Evolutionary conservation across 2,329 filamentous ascomycete species (phyloP).

Genomic region (Diaporthe sp.): DNA sequence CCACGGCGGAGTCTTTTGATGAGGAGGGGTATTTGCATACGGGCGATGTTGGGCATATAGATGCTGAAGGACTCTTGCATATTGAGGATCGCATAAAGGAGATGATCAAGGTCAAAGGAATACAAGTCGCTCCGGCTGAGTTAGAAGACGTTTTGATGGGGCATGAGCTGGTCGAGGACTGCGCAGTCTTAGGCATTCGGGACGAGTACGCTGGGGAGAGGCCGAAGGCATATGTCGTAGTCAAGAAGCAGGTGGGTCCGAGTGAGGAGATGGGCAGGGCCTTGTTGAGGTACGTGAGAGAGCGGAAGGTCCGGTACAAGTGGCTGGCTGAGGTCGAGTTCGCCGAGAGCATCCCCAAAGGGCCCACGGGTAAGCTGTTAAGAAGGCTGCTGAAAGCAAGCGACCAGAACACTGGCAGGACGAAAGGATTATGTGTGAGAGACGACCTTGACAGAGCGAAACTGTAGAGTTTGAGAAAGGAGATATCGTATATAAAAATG

Average conservation of each 20-base stretch:
- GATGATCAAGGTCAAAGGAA: conserved; percentile 55
- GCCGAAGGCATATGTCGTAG: conserved; percentile 74
- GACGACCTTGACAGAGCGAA: conserved; percentile 11
- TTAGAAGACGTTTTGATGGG: conserved; percentile 50
- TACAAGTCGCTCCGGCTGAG: conserved; percentile 51
- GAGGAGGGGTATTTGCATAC: conserved; percentile 71
- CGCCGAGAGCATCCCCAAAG: conserved; percentile 67
- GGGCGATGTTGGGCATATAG: conserved; percentile 69
- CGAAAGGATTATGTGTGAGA: conserved; percentile 11
- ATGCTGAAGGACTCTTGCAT: conserved; percentile 67
- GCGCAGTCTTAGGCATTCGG: conserved; percentile 70
- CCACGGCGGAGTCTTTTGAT: conserved; percentile 65
- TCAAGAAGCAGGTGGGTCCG: conserved; percentile 48
- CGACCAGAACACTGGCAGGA: conserved; percentile 12
- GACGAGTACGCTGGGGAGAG: conserved; percentile 66
- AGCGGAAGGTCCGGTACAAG: conserved; percentile 67
- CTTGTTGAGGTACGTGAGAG: conserved; percentile 62
- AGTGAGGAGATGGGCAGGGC: conserved; percentile 52
- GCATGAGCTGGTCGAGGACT: conserved; percentile 65
- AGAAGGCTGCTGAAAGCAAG: conserved; percentile 58
- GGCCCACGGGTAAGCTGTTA: conserved; percentile 70
- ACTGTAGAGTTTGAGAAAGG: conserved; percentile 8
- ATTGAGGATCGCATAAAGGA: conserved; percentile 76
- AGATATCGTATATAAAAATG: not conserved
- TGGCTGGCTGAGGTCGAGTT: conserved; percentile 63